Evolutionary conservation across 2,329 filamentous ascomycete species (phyloP), one percentile per base, ranked within the genome.

Genomic region (Arthrobotrys entomopaga): DNA sequence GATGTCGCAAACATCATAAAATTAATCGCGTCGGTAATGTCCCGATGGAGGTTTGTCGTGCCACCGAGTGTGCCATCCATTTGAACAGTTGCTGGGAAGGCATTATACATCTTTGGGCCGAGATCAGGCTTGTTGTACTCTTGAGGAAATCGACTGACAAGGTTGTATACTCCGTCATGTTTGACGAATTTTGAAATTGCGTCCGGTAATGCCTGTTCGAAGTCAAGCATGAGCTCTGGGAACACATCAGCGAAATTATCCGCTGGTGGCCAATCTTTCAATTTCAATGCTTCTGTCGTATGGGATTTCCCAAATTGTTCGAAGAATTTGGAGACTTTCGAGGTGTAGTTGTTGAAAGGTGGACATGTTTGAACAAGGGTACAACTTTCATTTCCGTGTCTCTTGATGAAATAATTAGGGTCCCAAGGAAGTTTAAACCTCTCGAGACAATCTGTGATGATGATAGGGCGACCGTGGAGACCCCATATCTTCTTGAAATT

Each of bases 71-170:
- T 69, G 8, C 72, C 71, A 26, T 63, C 52, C 67, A 67, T 60
- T 4, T 57, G 43, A 46, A 65, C 29, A 19, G 46, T 29, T 7
- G 79, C 76, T 1, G 79, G 79, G 61, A 78, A 79, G 11, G 79
- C 79, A 49, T 78, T 78, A 34, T 79, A 79, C 79, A 79, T 79
- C 58, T 79, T 79, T 6, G 79, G 79, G 10, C 79, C 79, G 2
- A 79, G 74, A 42, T 79, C 79, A 1, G 79, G 79, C 24, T 70
- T 75, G 26, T 77, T 77, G 26, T 75, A 77, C 4, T 43, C 59
- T 22, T 70, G 34, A 1, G 75, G 78, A 10, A 79, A 77, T 10
- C 77, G 65, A 5, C 77, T 77, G 1, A 71, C 75, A 7, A 79
- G 71, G 50, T 79, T 79, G 16, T 77, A 65, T 4, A 59, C 24